phyloP scores from a whole-genome alignment of 1,139 yeast species.

The Pichia sp. region DNA sequence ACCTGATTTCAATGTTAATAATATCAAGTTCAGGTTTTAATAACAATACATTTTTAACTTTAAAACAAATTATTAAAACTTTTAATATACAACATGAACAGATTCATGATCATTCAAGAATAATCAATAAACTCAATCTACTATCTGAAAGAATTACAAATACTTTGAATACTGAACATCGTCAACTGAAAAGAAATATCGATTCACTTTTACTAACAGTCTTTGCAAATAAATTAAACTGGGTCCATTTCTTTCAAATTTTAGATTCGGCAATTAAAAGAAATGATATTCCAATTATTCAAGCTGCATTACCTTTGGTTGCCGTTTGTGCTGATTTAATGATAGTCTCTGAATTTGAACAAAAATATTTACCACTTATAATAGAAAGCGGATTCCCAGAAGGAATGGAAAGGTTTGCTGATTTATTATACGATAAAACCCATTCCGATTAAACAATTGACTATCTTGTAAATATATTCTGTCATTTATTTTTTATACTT shows the following conservation, averaged over 20 bases:
- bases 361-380: conserved; percentile 21
- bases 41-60: conserved; percentile 19
- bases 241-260: conserved; percentile 32
- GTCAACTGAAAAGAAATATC: conserved; percentile 17
- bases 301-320: conserved; percentile 29
- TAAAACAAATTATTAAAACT: conserved; percentile 1
- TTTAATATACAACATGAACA: conserved; percentile 15
- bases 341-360: conserved; percentile 16
- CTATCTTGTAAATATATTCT: conserved; percentile 2
- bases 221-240: conserved; percentile 33
- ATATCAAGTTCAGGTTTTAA: conserved; percentile 24
- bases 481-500: not conserved
- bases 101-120: conserved; percentile 10
- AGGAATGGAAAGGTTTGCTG: conserved; percentile 9
- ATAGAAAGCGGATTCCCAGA: conserved; percentile 12
- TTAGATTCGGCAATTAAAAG: conserved; percentile 26
- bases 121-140: conserved; percentile 21
- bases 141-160: conserved; percentile 16
- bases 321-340: conserved; percentile 14
- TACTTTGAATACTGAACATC: conserved; percentile 18
- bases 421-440: conserved; percentile 11
- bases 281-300: conserved; percentile 20
- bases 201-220: conserved; percentile 32
- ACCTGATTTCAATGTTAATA: conserved; percentile 21
- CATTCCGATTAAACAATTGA: not conserved